These are phyloP conservation scores for Mortierella sp. DNA, from an alignment of 371 early-diverging fungal species.

Conservation along the genomic window DNA sequence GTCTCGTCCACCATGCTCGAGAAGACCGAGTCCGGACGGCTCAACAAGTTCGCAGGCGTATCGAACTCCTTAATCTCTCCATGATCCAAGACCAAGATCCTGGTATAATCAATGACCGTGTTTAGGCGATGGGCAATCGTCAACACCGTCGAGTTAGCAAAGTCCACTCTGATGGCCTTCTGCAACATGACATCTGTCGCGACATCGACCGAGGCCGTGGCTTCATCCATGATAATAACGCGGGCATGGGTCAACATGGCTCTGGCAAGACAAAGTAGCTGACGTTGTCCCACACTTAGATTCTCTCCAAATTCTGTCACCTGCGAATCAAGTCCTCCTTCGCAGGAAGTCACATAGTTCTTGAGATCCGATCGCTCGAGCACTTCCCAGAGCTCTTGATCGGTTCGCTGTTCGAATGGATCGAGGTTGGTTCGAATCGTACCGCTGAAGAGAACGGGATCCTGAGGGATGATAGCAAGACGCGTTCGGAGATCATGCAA, in stretches of 20 bases:
- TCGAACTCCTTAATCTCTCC: conserved; percentile 75
- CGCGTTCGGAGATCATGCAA: conserved; percentile 66
- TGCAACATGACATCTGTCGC: conserved; percentile 82
- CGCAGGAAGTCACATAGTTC: conserved; percentile 48
- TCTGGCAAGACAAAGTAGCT: conserved; percentile 60
- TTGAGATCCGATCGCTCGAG: conserved; percentile 62
- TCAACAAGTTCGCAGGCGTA: conserved; percentile 59
- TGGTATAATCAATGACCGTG: conserved; percentile 78
- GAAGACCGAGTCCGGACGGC: conserved; percentile 56
- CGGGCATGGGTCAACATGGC: conserved; percentile 74
- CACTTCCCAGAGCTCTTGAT: conserved; percentile 76
- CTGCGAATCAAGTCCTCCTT: conserved; percentile 56
- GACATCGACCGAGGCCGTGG: conserved; percentile 83
- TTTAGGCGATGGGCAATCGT: conserved; percentile 70
- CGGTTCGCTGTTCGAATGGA: conserved; percentile 66
- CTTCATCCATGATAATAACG: conserved; percentile 86
- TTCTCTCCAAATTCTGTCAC: conserved; percentile 63
- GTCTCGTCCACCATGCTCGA: conserved; percentile 62
- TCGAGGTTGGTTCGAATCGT: conserved; percentile 74
- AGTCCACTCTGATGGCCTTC: conserved; percentile 76
- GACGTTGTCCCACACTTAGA: conserved; percentile 70
- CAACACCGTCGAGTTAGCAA: conserved; percentile 58
- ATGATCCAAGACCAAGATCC: conserved; percentile 73
- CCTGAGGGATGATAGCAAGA: conserved; percentile 74
- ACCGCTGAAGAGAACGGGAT: conserved; percentile 69